These are phyloP conservation scores for Pyronema omphalodes DNA, from an alignment of 495 filamentous ascomycete genomes.

Conservation along the genomic window DNA sequence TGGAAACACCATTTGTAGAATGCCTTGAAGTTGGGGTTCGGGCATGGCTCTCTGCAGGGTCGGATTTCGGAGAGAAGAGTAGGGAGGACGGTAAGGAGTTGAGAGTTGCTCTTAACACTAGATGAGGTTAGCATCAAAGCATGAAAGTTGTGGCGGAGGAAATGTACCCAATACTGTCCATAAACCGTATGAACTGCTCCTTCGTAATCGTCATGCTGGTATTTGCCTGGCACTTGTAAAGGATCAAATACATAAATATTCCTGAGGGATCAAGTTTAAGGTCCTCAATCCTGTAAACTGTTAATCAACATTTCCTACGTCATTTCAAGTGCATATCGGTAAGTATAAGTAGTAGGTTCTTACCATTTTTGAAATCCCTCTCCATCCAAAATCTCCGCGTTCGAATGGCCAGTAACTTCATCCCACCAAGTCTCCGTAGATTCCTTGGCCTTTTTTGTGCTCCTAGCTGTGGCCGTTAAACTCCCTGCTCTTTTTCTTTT, in stretches of 20 bases:
- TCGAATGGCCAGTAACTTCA: too few relatives aligned
- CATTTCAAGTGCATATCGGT: too few relatives aligned
- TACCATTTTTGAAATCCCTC: too few relatives aligned
- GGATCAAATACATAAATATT: slow-evolving; percentile 15
- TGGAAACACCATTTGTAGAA: slow-evolving; percentile 24
- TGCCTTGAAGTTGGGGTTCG: slow-evolving; percentile 12
- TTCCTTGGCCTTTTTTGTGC: too few relatives aligned
- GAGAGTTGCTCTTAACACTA: slow-evolving; percentile 15
- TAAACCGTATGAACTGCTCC: slow-evolving; percentile 14
- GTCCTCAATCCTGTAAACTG: slow-evolving; percentile 10
- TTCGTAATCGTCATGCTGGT: slow-evolving; percentile 12
- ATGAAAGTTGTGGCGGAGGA: background rate
- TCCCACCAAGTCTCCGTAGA: too few relatives aligned
- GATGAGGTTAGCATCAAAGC: slow-evolving; percentile 3
- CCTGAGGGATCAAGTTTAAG: slow-evolving; percentile 14
- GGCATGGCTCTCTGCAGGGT: slow-evolving; percentile 1
- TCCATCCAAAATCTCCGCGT: too few relatives aligned
- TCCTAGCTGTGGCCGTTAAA: too few relatives aligned
- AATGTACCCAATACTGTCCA: slow-evolving; percentile 13
- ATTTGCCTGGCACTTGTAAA: slow-evolving; percentile 14
- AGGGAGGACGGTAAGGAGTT: slow-evolving; percentile 12
- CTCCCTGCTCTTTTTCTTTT: too few relatives aligned
- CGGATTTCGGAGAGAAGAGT: background rate
- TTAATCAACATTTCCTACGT: background rate
- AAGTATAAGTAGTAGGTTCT: too few relatives aligned